Percentiles rank a stretch among this genome's conserved stretches.
Conservation (phyloP, 805 yeast species). For the Zygotorulaspora sp. region DNA sequence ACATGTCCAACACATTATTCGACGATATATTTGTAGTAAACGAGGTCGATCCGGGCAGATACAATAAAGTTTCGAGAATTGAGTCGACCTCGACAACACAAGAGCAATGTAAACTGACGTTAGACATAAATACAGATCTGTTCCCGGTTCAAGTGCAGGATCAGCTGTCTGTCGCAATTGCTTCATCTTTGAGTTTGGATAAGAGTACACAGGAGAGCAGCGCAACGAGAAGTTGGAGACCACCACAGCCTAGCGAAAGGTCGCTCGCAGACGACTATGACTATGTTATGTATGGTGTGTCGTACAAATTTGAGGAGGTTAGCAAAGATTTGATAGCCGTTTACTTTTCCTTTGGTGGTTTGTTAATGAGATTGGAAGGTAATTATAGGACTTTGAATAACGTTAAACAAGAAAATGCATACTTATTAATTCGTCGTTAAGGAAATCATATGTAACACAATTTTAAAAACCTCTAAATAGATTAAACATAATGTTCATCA, state of each 20-base stretch:
- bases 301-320: slow-evolving; percentile 92
- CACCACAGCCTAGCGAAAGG: slow-evolving; percentile 75
- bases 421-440: slow-evolving; percentile 72
- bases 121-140: slow-evolving; percentile 87
- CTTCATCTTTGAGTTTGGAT: slow-evolving; percentile 58
- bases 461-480: slow-evolving; percentile 40
- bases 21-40: slow-evolving; percentile 89
- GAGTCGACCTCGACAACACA: slow-evolving; percentile 79
- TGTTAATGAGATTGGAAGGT: slow-evolving; percentile 90
- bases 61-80: slow-evolving; percentile 86
- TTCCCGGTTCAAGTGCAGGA: slow-evolving; percentile 78
- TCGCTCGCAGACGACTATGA: slow-evolving; percentile 95
- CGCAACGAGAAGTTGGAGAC: slow-evolving; percentile 40
- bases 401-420: slow-evolving; percentile 91
- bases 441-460: slow-evolving; percentile 3
- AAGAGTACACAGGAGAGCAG: slow-evolving; percentile 40
- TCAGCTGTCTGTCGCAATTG: slow-evolving; percentile 78
- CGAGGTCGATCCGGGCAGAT: slow-evolving; percentile 80
- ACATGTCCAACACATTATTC: slow-evolving; percentile 71
- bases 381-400: slow-evolving; percentile 82
- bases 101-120: slow-evolving; percentile 66
- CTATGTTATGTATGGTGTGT: slow-evolving; percentile 97
- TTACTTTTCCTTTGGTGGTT: slow-evolving; percentile 93
- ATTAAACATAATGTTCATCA: slow-evolving; percentile 65
- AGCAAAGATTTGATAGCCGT: slow-evolving; percentile 66